phyloP scores from a whole-genome alignment of 352 stramenopile genomes.

The Phytophthora rubi region DNA sequence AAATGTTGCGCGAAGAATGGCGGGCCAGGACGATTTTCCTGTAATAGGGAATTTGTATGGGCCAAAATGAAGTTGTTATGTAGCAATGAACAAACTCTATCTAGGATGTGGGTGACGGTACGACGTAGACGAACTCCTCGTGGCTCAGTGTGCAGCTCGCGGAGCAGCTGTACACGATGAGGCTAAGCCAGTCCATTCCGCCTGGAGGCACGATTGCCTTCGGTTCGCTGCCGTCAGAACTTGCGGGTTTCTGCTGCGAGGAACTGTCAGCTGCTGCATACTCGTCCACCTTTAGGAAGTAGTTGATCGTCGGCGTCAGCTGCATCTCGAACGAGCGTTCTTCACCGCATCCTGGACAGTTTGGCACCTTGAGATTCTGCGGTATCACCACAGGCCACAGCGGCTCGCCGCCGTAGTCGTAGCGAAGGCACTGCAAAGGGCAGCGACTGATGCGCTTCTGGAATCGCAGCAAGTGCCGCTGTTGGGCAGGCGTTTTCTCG shows the following conservation, averaged over 20 bases:
- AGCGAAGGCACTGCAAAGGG: constrained; percentile 81
- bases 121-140: constrained; percentile 76
- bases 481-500: constrained; percentile 74
- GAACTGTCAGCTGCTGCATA: constrained; percentile 35
- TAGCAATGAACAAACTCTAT: background rate
- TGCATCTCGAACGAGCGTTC: constrained; percentile 84
- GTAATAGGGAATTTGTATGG: background rate
- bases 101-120: constrained; percentile 44
- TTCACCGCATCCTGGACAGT: constrained; percentile 60
- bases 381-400: constrained; percentile 74
- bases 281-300: constrained; percentile 87
- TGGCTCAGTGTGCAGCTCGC: constrained; percentile 63
- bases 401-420: constrained; percentile 86
- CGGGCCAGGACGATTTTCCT: too few species aligned
- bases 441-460: constrained; percentile 85
- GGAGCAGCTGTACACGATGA: constrained; percentile 81
- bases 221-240: background rate
- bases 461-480: constrained; percentile 86
- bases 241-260: constrained; percentile 10
- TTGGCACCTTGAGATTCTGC: constrained; percentile 53
- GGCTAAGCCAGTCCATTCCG: constrained; percentile 85
- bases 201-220: constrained; percentile 21
- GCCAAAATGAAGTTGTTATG: background rate
- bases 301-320: constrained; percentile 85
- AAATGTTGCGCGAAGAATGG: constrained; percentile 27